A percentile compares a stretch with the other conserved stretches of the same genome.
phyloP scores from a whole-genome alignment of 2,329 filamentous ascomycete genomes.

The Davidsoniella australis region DNA sequence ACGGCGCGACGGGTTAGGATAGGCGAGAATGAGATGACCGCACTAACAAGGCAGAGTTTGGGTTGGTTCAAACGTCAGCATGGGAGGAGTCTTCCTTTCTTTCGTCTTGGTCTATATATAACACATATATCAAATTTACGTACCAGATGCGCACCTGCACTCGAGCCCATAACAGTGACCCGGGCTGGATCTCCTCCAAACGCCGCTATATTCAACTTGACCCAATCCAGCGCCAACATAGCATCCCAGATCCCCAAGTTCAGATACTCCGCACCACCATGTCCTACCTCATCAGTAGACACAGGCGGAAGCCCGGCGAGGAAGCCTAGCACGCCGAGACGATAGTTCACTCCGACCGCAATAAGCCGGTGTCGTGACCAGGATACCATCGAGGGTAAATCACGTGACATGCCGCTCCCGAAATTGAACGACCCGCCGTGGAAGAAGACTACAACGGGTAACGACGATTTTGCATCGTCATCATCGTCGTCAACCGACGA shows the following conservation, averaged over 20 bases:
- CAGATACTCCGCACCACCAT: constrained; percentile 23
- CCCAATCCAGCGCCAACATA: constrained; percentile 40
- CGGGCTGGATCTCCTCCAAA: constrained; percentile 43
- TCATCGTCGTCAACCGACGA: constrained; percentile 16
- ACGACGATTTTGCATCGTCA: constrained; percentile 13
- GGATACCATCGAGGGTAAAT: constrained; percentile 44
- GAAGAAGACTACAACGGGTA: constrained; percentile 39
- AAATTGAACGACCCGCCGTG: constrained; percentile 48
- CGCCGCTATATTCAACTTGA: constrained; percentile 37
- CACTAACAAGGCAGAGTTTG: constrained; percentile 25
- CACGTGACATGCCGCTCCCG: constrained; percentile 33
- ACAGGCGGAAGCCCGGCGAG: constrained; percentile 29
- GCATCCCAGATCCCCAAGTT: constrained; percentile 52
- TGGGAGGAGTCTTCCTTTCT: no score
- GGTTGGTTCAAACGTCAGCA: neutral
- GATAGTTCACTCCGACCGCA: constrained; percentile 43
- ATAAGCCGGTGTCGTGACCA: constrained; percentile 37
- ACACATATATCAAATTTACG: constrained; percentile 8
- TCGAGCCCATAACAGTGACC: constrained; percentile 44
- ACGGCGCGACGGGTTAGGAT: constrained; percentile 22
- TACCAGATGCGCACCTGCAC: constrained; percentile 46
- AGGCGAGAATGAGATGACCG: constrained; percentile 48
- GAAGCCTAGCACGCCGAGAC: constrained; percentile 54
- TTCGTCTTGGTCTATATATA: no score
- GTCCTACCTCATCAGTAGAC: no score